Evolutionary conservation across 2,329 filamentous ascomycete species (phyloP).

Genomic region (Neocucurbitaria cava): DNA sequence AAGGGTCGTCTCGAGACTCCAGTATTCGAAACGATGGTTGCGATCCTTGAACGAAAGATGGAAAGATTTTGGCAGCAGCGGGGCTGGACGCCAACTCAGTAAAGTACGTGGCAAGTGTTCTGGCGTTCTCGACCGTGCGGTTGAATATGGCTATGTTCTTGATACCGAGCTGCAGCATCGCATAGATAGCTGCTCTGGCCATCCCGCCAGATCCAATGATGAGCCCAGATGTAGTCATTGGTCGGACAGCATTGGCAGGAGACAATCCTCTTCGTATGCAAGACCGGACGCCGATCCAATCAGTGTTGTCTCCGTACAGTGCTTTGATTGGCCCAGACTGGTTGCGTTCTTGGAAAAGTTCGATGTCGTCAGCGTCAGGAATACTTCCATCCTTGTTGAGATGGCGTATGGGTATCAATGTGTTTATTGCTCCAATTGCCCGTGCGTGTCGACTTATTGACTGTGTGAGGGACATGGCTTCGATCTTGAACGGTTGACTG

Average conservation of each 20-base stretch:
- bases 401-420: slow-evolving; percentile 73
- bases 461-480: slow-evolving; percentile 69
- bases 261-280: slow-evolving; percentile 75
- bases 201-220: slow-evolving; percentile 70
- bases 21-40: slow-evolving; percentile 64
- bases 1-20: slow-evolving; percentile 63
- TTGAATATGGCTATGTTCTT: slow-evolving; percentile 78
- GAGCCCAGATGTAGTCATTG: slow-evolving; percentile 57
- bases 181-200: slow-evolving; percentile 78
- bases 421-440: slow-evolving; percentile 79
- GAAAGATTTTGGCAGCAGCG: slow-evolving; percentile 26
- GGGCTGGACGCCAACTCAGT: slow-evolving; percentile 54
- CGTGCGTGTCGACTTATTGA: slow-evolving; percentile 73
- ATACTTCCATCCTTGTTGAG: slow-evolving; percentile 63
- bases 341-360: slow-evolving; percentile 63
- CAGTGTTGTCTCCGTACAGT: slow-evolving; percentile 79
- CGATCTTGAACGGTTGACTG: slow-evolving; percentile 75
- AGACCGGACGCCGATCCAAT: slow-evolving; percentile 79
- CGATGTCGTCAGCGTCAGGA: slow-evolving; percentile 61
- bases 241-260: slow-evolving; percentile 67
- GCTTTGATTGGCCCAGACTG: slow-evolving; percentile 70
- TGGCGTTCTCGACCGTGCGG: slow-evolving; percentile 69
- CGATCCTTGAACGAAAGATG: slow-evolving; percentile 32
- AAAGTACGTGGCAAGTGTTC: slow-evolving; percentile 73
- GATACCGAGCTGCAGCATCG: slow-evolving; percentile 80